These are phyloP conservation scores for Peniophora sp. DNA, from an alignment of 1,284 basidiomycete genomes.

Conservation along the genomic window DNA sequence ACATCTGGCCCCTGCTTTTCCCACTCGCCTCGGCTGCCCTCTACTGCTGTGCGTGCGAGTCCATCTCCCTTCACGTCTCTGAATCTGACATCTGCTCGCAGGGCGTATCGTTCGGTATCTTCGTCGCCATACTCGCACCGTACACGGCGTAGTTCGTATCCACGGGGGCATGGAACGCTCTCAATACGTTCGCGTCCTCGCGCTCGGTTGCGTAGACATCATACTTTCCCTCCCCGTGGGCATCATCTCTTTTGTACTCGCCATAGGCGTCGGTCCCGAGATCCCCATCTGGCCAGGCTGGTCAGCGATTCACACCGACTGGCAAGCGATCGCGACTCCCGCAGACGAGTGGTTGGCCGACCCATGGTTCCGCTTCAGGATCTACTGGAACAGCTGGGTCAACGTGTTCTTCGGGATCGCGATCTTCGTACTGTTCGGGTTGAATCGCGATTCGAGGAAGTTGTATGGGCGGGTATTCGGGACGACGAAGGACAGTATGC, in stretches of 20 bases:
- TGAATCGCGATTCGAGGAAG: neutral
- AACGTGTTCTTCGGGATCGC: neutral
- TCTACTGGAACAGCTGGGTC: neutral
- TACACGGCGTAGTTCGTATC: neutral
- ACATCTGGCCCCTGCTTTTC: neutral
- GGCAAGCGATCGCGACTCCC: neutral
- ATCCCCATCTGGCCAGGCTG: neutral
- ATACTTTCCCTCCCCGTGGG: neutral
- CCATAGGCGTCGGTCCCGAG: neutral
- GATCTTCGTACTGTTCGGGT: neutral
- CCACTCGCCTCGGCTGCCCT: neutral
- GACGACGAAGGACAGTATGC: too few species aligned
- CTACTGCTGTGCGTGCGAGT: neutral
- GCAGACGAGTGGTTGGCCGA: neutral
- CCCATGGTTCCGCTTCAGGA: neutral
- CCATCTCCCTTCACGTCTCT: neutral
- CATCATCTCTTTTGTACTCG: neutral
- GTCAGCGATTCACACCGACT: neutral
- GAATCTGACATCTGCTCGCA: neutral
- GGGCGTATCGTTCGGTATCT: neutral
- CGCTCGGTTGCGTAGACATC: neutral
- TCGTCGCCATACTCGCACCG: neutral
- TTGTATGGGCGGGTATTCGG: neutral
- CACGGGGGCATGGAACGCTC: neutral
- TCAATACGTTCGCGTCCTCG: neutral